Percentiles rank a stretch among this genome's conserved stretches.
phyloP scores from a whole-genome alignment of 1,284 basidiomycete genomes.

The Rhodofomes roseus region DNA sequence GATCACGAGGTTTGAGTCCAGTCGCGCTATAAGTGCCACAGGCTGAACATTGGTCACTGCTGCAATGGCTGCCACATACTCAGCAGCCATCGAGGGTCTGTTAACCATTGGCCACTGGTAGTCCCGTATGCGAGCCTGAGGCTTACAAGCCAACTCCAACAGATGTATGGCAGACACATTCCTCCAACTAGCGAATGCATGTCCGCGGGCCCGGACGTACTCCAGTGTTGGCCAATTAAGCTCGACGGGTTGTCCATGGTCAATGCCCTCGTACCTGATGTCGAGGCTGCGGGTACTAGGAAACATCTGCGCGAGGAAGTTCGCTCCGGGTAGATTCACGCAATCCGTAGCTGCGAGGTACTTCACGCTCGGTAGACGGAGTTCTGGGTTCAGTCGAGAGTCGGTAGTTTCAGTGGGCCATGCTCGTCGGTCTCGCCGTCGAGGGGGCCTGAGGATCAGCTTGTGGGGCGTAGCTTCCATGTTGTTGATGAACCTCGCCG shows the following conservation, averaged over 20 bases:
- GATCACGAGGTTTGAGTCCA: not conserved
- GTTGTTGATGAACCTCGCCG: not conserved
- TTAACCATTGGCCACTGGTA: too few relatives aligned
- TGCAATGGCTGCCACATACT: not conserved
- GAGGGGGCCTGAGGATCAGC: not conserved
- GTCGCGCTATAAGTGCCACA: not conserved
- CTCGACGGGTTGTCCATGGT: not conserved
- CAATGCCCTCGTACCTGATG: not conserved
- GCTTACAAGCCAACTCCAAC: not conserved
- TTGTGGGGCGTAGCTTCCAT: not conserved
- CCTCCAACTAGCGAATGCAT: not conserved
- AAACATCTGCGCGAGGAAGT: not conserved
- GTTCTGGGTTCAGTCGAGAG: not conserved
- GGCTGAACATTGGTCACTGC: not conserved
- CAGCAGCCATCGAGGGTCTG: too few relatives aligned
- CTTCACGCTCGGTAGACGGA: not conserved
- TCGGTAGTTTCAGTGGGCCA: not conserved
- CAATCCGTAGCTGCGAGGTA: not conserved
- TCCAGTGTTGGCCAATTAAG: not conserved
- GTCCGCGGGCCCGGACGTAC: not conserved
- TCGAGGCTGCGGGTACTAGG: not conserved
- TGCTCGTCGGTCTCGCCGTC: too few relatives aligned
- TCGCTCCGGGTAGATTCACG: not conserved
- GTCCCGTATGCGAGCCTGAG: too few relatives aligned
- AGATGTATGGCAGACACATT: not conserved